Conservation (phyloP, 2,329 filamentous ascomycete genomes). For the Xylariales sp. region DNA sequence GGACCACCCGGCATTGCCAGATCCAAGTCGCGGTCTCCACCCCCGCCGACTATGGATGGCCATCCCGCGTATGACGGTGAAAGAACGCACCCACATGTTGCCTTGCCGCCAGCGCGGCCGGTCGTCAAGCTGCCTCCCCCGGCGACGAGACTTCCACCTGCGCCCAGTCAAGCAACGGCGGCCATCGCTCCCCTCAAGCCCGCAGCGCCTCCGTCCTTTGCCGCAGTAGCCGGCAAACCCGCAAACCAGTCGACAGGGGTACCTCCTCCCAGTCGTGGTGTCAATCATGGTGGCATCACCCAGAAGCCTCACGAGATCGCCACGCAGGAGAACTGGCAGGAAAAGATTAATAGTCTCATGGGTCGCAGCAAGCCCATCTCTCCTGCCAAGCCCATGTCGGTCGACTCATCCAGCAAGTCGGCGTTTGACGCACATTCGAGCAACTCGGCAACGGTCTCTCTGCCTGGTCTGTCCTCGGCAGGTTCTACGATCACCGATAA, state of each 20-base stretch:
- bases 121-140: constrained; percentile 78
- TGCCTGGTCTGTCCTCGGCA: constrained; percentile 44
- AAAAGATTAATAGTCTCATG: constrained; percentile 74
- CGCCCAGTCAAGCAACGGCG: constrained; percentile 35
- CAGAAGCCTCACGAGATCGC: constrained; percentile 25
- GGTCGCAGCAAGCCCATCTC: constrained; percentile 53
- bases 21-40: constrained; percentile 61
- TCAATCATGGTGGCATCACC: constrained; percentile 19
- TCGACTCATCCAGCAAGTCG: constrained; percentile 64
- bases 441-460: constrained; percentile 63
- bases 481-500: constrained; percentile 31
- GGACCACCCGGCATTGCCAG: constrained; percentile 30
- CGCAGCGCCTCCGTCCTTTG: constrained; percentile 39
- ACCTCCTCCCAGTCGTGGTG: constrained; percentile 14
- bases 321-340: constrained; percentile 61
- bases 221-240: constrained; percentile 33
- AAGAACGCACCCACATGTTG: constrained; percentile 60
- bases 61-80: constrained; percentile 72
- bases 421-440: constrained; percentile 49
- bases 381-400: constrained; percentile 53
- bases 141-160: constrained; percentile 71
- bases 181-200: constrained; percentile 26
- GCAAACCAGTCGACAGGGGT: constrained; percentile 15
- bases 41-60: constrained; percentile 64
- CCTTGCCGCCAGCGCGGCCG: constrained; percentile 64